A percentile compares a stretch with the other conserved stretches of the same genome.
phyloP scores from a whole-genome alignment of 306 rosid species.

The Glycine soja region DNA sequence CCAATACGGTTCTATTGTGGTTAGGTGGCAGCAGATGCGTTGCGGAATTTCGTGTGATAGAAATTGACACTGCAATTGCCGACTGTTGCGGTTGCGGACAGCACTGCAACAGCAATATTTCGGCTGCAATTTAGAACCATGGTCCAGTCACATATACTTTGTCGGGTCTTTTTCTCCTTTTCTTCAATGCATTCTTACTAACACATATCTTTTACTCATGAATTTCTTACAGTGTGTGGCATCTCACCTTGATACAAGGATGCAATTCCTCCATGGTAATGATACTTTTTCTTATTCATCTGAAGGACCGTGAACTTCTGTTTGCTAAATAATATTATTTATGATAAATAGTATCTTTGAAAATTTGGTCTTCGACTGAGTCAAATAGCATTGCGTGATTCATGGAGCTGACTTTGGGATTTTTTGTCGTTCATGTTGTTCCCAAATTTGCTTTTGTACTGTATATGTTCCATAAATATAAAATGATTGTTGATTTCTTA shows the following conservation, averaged over 20 bases:
- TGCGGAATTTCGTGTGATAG: no score
- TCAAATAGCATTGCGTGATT: no score
- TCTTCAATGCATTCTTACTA: conserved; percentile 15
- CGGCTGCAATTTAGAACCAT: no score
- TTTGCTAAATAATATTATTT: background rate
- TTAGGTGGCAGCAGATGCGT: no score
- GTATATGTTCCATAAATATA: background rate
- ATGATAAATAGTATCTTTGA: no score
- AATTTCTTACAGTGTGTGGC: conserved; percentile 76
- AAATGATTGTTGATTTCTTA: background rate
- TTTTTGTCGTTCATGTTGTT: background rate
- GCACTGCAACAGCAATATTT: no score
- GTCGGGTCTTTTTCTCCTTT: background rate
- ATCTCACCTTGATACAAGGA: conserved; percentile 83
- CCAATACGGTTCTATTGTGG: no score
- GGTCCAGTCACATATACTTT: background rate
- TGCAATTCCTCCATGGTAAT: conserved; percentile 84
- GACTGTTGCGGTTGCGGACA: no score
- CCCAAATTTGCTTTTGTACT: conserved; percentile 11
- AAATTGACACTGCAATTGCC: no score
- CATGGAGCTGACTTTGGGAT: background rate
- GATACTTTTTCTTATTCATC: conserved; percentile 40
- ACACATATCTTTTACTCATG: conserved; percentile 15
- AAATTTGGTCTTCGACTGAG: no score
- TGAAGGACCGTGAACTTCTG: conserved; percentile 13